Percentiles rank a stretch among this genome's conserved stretches.
These are phyloP conservation scores for Claviceps monticola DNA, from an alignment of 2,329 filamentous ascomycete genomes.

Conservation along the genomic window DNA sequence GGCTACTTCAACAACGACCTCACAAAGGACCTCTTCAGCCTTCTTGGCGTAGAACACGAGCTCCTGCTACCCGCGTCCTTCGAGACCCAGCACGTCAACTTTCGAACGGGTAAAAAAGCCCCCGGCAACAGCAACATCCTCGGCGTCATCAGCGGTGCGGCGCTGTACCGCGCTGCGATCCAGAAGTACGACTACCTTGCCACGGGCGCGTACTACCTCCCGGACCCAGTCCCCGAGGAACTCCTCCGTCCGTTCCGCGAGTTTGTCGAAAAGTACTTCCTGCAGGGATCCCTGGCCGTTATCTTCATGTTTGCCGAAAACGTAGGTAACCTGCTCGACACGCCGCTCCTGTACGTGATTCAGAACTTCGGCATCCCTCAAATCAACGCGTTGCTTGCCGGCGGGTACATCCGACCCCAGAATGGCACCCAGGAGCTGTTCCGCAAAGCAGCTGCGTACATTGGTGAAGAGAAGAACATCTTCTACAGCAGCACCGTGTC, in stretches of 20 bases:
- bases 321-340: conserved; percentile 23
- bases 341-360: conserved; percentile 26
- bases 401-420: conserved; percentile 4
- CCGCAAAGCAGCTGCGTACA: conserved; percentile 11
- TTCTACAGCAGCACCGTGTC: conserved; percentile 14
- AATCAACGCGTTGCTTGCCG: conserved; percentile 2
- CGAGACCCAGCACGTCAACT: conserved; percentile 10
- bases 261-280: conserved; percentile 26
- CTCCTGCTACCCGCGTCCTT: conserved; percentile 6
- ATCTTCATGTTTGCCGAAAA: conserved; percentile 23
- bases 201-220: conserved; percentile 17
- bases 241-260: conserved; percentile 27
- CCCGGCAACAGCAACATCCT: background rate
- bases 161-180: conserved; percentile 1
- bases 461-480: conserved; percentile 11
- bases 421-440: conserved; percentile 12
- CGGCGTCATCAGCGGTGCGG: background rate
- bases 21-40: conserved; percentile 22
- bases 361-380: conserved; percentile 15
- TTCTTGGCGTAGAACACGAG: conserved; percentile 15
- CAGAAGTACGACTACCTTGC: conserved; percentile 1
- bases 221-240: conserved; percentile 29
- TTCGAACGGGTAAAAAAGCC: conserved; percentile 4
- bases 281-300: conserved; percentile 21
- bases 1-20: conserved; percentile 20